Percentiles rank a stretch among this genome's conserved stretches.
phyloP scores from a whole-genome alignment of 768 basidiomycete genomes.

The Tricholoma furcatifolium region DNA sequence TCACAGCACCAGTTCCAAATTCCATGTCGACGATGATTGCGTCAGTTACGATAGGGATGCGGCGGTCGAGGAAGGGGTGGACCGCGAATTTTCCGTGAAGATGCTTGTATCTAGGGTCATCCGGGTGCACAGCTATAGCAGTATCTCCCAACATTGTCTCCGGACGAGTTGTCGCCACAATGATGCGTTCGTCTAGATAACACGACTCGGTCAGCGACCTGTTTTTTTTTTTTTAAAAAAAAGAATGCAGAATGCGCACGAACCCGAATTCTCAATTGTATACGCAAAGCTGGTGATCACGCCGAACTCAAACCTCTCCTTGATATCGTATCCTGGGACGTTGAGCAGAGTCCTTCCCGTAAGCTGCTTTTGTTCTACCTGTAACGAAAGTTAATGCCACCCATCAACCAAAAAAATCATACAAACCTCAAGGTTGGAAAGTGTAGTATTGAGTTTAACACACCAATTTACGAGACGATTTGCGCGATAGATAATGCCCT shows the following conservation, averaged over 20 bases:
- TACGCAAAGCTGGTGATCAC: constrained; percentile 97
- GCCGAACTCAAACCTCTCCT: constrained; percentile 96
- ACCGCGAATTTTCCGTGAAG: constrained; percentile 89
- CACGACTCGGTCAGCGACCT: no score
- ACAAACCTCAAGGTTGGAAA: constrained; percentile 93
- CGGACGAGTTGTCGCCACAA: constrained; percentile 96
- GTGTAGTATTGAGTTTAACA: constrained; percentile 89
- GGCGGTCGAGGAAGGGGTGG: constrained; percentile 87
- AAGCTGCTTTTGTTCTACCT: constrained; percentile 93
- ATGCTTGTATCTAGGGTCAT: constrained; percentile 88
- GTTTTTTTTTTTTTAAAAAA: not conserved
- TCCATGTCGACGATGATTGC: constrained; percentile 88
- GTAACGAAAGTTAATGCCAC: not conserved
- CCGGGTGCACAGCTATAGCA: constrained; percentile 93
- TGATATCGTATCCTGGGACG: constrained; percentile 93
- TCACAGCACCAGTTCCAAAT: constrained; percentile 98
- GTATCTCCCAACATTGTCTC: constrained; percentile 99
- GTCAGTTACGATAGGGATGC: constrained; percentile 87
- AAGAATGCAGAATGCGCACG: constrained; percentile 15
- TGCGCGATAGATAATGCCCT: constrained; percentile 90
- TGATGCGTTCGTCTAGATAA: constrained; percentile 74
- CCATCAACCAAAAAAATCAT: not conserved
- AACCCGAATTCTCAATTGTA: constrained; percentile 81
- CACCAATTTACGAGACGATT: constrained; percentile 99
- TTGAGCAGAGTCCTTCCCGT: constrained; percentile 80